Base-by-base conservation (phyloP, 495 filamentous ascomycete species). In the Lasiosphaeria hispida region DNA sequence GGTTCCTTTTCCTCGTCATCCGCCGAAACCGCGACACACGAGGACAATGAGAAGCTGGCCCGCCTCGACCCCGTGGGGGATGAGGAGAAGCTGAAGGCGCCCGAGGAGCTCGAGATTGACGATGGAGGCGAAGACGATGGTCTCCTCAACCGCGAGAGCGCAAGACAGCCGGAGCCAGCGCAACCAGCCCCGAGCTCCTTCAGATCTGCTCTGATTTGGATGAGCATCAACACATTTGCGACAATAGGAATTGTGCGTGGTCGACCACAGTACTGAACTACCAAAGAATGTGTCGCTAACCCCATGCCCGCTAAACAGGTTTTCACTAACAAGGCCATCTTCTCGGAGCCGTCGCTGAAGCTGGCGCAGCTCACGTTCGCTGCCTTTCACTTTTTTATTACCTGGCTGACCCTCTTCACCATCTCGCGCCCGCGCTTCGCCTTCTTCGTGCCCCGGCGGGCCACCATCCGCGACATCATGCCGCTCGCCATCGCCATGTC, bases 311-410 rank as follows among this genome's bases (percentile, higher is more conserved):
- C 40, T 19, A 39, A 10, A n/a, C 59, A 89, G 87, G 85, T 91
- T 50, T 90, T 90, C 69, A 87, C 83, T 39, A 91, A 90, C 72
- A 90, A 91, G 71, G 80, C 78, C 43, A 88, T 91, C 63, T 89
- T 91, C 71, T 81, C 84, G 18, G 79, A 88, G 57, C 78, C 82
- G 17, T 80, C 79, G 50, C 79, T 90, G 61, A 83, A 83, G 58
- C 75, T 85, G 35, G 81, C 79, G 55, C 87, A 90, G 71, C 75
- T 87, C 33, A 81, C 86, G 38, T 89, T 90, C 63, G 86, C 86
- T 15, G 72, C 82, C 36, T 88, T 89, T 71, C 87, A 90, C 70
- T 90, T 91, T 76, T 77, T 84, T 69, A 77, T 87, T 74, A 90
- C 87, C 44, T 86, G 75, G 62, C 65, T 83, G 15, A 86, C 85